These are phyloP conservation scores for Neophaeococcomyces aloes DNA, from an alignment of 2,329 filamentous ascomycete species.

Conservation along the genomic window DNA sequence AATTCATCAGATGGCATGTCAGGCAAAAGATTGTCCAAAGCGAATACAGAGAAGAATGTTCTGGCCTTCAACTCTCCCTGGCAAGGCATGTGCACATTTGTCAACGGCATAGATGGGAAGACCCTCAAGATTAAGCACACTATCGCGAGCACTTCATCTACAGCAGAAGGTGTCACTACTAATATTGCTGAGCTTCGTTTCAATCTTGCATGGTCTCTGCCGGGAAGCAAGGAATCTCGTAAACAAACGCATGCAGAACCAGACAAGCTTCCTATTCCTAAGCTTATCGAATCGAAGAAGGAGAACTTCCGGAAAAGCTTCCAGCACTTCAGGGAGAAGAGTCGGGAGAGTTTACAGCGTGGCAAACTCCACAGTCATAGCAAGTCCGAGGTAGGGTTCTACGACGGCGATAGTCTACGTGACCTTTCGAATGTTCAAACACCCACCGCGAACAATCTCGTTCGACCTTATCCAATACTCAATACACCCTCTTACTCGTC, in stretches of 20 bases:
- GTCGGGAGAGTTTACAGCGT: constrained; percentile 9
- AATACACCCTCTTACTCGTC: not conserved
- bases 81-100: constrained; percentile 78
- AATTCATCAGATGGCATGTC: constrained; percentile 39
- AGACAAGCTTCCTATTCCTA: constrained; percentile 9
- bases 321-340: constrained; percentile 16
- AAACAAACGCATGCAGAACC: constrained; percentile 10
- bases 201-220: constrained; percentile 50
- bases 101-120: constrained; percentile 64
- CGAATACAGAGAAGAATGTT: constrained; percentile 43
- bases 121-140: constrained; percentile 64
- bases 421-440: constrained; percentile 3
- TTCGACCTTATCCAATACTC: not conserved
- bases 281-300: constrained; percentile 11
- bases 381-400: no score
- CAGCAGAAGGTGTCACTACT: constrained; percentile 22
- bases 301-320: constrained; percentile 19
- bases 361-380: not conserved
- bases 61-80: constrained; percentile 79
- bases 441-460: constrained; percentile 3
- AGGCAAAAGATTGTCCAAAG: constrained; percentile 29
- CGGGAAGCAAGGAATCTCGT: constrained; percentile 13
- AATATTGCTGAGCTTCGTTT: constrained; percentile 77
- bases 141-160: constrained; percentile 34
- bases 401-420: not conserved